Conservation (phyloP, 371 early-diverging fungal species). For the Mucor circinelloides region DNA sequence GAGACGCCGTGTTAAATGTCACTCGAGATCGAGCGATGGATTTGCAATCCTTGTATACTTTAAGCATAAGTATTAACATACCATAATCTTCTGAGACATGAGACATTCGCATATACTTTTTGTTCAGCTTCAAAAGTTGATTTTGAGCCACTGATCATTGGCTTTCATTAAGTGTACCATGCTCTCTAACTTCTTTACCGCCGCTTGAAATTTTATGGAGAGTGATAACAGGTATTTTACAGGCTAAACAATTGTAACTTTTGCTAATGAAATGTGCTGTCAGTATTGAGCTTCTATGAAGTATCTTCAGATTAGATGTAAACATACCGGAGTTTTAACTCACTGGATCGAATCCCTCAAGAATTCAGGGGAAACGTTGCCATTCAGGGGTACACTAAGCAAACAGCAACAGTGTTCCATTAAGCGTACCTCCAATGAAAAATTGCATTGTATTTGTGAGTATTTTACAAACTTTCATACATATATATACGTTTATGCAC, state of each 20-base stretch:
- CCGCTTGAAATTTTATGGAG: too few species aligned
- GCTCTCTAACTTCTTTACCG: too few species aligned
- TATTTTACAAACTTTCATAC: neutral
- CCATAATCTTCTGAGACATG: neutral
- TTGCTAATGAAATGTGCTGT: too few species aligned
- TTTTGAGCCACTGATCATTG: too few species aligned
- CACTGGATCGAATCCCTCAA: neutral
- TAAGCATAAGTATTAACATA: neutral
- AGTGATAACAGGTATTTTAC: too few species aligned
- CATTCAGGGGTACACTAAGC: neutral
- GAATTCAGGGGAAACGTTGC: neutral
- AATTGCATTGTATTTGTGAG: neutral
- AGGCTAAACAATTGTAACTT: too few species aligned
- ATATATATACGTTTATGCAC: neutral
- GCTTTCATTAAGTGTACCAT: too few species aligned
- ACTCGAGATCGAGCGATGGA: neutral
- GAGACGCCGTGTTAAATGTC: neutral
- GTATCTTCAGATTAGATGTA: too few species aligned
- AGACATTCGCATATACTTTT: too few species aligned
- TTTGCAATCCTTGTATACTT: neutral
- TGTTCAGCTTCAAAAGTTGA: too few species aligned
- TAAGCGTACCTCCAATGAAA: neutral
- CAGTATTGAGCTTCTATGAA: too few species aligned
- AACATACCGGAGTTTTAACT: too few species aligned
- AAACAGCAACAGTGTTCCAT: neutral